These are phyloP conservation scores for Citrus inodora DNA, from an alignment of 345 rosid genomes.

Conservation along the genomic window DNA sequence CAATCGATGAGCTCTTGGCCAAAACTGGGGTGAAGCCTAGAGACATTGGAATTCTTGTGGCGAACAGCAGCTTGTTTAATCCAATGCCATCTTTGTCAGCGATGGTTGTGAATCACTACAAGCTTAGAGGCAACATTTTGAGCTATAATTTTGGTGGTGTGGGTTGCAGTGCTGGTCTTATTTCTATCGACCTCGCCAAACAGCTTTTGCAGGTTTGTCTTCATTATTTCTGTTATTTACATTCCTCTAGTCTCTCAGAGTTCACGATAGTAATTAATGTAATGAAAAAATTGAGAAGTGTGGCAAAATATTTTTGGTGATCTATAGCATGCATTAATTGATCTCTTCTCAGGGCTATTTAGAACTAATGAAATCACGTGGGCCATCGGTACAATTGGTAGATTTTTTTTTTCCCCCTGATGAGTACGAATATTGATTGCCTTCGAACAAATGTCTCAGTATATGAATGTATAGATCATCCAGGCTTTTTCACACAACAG, in stretches of 20 bases:
- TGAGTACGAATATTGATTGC: no score
- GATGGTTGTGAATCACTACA: conserved; percentile 39
- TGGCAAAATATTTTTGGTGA: no score
- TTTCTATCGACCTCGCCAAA: conserved; percentile 35
- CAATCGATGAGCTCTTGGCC: conserved; percentile 29
- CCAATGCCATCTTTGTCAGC: conserved; percentile 39
- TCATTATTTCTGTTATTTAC: not conserved
- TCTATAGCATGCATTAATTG: no score
- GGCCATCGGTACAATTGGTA: not conserved
- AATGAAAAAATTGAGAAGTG: no score
- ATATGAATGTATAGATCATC: no score
- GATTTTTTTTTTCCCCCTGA: no score
- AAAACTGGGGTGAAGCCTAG: conserved; percentile 33
- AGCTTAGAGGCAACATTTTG: conserved; percentile 31
- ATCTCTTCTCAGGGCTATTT: not conserved
- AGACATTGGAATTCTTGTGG: conserved; percentile 41
- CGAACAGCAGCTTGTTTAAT: conserved; percentile 35
- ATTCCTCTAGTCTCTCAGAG: not conserved
- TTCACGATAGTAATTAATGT: not conserved
- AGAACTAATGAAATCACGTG: not conserved
- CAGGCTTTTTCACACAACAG: no score
- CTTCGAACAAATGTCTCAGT: no score
- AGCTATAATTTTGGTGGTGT: conserved; percentile 40
- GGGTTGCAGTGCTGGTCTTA: conserved; percentile 41
- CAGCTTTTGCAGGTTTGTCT: conserved; percentile 26